Base-by-base conservation (phyloP, 2,329 filamentous ascomycete species). In the Fusarium sp. region DNA sequence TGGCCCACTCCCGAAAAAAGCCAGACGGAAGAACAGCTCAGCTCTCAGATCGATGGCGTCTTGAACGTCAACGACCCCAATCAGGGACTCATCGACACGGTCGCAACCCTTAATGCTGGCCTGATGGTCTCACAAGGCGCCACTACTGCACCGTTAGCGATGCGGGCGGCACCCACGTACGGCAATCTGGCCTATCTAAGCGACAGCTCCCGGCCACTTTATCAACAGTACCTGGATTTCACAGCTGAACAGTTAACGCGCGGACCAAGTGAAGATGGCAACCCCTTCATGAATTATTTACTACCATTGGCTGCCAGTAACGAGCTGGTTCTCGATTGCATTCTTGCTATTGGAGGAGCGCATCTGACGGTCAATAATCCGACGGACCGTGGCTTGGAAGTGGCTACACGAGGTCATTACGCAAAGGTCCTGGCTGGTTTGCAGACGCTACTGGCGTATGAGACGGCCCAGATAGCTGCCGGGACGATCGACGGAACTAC, bases 331-430 rank as follows among this genome's bases (percentile, higher is more conserved):
- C 39, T 63, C 5, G 37, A 63, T n/a, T 63, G 61, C 5, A 12
- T 63, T 11, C 61, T 63, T 3, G 58, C 61, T 8, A 63, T 63
- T 44, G 58, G 49, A 2, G 61, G 61, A 18, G 61, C 58, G 3
- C 61, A 63, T 28, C 2, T 63, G 3, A 44, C 30, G 0, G 23
- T 63, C 1, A 63, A 63, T n/a, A 6, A 39, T 3, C 25, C 37
- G 2, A n/a, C 2, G 30, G 58, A 28, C 19, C 43, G 58, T 9
- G 37, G 23, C 2, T 39, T 63, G 2, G 61, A 63, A 7, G 61
- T 63, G 8, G 50, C n/a, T 2, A 49, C 61, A 6, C 30, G 61
- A 12, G 43, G 61, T 1, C 61, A 63, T 18, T 63, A 57, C 12
- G 58, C 61, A 1, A 48, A 30, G 2, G 12, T 63, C 2, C 11